Evolutionary conservation across 2,329 filamentous ascomycete genomes (phyloP).

Genomic region (Fusarium buharicum): DNA sequence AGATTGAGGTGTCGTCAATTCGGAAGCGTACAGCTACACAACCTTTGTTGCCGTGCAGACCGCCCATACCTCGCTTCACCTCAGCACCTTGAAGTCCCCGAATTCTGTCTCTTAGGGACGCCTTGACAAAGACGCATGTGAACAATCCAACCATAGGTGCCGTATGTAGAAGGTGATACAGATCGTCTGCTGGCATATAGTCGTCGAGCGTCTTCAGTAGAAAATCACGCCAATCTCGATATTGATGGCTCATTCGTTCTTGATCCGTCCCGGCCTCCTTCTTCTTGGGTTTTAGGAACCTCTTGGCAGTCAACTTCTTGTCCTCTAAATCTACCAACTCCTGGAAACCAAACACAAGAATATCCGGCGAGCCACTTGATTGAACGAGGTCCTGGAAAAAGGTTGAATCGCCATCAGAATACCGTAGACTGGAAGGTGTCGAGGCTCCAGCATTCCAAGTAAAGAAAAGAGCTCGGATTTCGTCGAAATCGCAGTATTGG

Average conservation of each 20-base stretch:
- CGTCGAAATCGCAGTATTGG: constrained; percentile 86
- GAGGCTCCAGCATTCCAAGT: constrained; percentile 99
- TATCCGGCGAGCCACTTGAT: constrained; percentile 82
- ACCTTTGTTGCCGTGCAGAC: constrained; percentile 95
- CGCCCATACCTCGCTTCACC: constrained; percentile 96
- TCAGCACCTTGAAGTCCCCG: constrained; percentile 81
- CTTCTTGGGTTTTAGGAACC: constrained; percentile 91
- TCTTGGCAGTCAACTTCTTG: constrained; percentile 97
- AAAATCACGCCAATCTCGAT: constrained; percentile 95
- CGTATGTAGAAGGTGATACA: constrained; percentile 88
- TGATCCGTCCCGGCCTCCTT: constrained; percentile 81
- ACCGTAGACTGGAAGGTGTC: constrained; percentile 83
- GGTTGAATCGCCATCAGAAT: constrained; percentile 73
- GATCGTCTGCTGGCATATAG: constrained; percentile 77
- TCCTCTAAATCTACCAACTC: constrained; percentile 98
- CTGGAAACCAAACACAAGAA: constrained; percentile 96
- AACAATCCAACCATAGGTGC: constrained; percentile 91
- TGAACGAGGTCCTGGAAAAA: constrained; percentile 86
- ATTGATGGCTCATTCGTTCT: constrained; percentile 96
- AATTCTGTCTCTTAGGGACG: constrained; percentile 79
- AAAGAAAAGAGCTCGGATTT: constrained; percentile 81
- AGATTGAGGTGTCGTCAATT: constrained; percentile 91
- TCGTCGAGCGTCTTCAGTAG: constrained; percentile 85
- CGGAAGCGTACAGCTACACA: constrained; percentile 92
- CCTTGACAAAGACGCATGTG: constrained; percentile 93